Evolutionary conservation across 1,284 basidiomycete genomes (phyloP).

Genomic region (Ceratobasidium sp.): DNA sequence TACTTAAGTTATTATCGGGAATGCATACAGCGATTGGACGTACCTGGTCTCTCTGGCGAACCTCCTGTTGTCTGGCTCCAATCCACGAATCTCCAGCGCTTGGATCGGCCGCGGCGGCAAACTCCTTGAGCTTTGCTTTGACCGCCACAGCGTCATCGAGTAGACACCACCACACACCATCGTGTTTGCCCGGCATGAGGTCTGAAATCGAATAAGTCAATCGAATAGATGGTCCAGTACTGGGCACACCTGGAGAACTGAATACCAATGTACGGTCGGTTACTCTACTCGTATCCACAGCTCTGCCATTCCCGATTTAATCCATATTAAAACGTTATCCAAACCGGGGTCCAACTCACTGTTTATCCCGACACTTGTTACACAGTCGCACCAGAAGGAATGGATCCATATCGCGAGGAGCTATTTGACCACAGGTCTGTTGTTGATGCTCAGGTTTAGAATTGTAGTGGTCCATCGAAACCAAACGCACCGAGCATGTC

Average conservation of each 20-base stretch:
- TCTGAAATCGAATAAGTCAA: background rate
- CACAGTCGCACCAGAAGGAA: slow-evolving; percentile 29
- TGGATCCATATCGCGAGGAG: slow-evolving; percentile 24
- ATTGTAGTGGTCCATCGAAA: background rate
- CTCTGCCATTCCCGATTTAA: slow-evolving; percentile 7
- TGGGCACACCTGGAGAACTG: slow-evolving; percentile 5
- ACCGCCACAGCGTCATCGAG: slow-evolving; percentile 8
- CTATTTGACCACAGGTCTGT: slow-evolving; percentile 16
- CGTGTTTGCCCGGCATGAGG: background rate
- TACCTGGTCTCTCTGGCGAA: background rate
- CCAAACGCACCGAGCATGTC: slow-evolving; percentile 30
- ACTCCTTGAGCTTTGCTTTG: slow-evolving; percentile 26
- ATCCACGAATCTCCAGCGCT: background rate
- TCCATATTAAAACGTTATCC: background rate
- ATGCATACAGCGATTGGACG: background rate
- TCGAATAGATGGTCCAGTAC: no score
- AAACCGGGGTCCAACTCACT: background rate
- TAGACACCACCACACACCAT: slow-evolving; percentile 15
- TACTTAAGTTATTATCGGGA: background rate
- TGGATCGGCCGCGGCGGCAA: background rate
- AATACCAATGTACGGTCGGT: slow-evolving; percentile 18
- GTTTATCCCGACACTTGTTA: slow-evolving; percentile 11
- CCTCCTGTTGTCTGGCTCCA: background rate
- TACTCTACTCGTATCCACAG: background rate
- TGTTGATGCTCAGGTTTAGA: background rate